Base-by-base conservation (phyloP, 495 filamentous ascomycete species). In the Penicillium fimorum region DNA sequence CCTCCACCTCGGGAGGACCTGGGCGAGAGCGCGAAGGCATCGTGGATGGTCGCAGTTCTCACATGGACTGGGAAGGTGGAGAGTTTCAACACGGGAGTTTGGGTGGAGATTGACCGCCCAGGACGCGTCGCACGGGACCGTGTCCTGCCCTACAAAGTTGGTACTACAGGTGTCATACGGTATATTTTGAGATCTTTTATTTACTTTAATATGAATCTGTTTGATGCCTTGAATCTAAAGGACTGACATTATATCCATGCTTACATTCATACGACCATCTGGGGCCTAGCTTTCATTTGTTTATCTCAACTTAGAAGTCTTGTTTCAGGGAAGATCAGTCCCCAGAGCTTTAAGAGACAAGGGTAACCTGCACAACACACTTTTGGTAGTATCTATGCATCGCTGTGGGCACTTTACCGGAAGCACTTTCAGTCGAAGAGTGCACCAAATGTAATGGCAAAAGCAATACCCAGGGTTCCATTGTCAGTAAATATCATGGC, bases 11-110 rank as follows among this genome's bases (percentile, higher is more conserved):
- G 59, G 70, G 67, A 68, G 70, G 68, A 68, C 60, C 65, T 67
- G 72, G 69, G 61, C 76, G 73, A 71, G 76, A 74, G 75, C 76
- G 76, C 73, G 74, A 69, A 67, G 75, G 76, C 76, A 79, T 79
- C 53, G 69, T 76, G 62, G 60, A 61, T 55, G 56, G 58, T 63
- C 61, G 40, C 25, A 49, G 37, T 20, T 58, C 65, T 68, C 65
- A 63, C 65, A 68, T 64, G 47, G 49, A 59, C 46, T 53, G 53
- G 53, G 48, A 38, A 52, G 54, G 49, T 53, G 59, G 61, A 57
- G 60, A 50, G 53, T 51, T 45, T 22, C 12, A 48, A 65, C 62
- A 56, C 59, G 59, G 62, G 56, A 58, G 55, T 58, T 54, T 50
- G 41, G 60, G 57, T 56, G 51, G 58, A 59, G 55, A 30, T 65